phyloP scores from a whole-genome alignment of 352 stramenopile genomes.

The Phytophthora boehmeriae region DNA sequence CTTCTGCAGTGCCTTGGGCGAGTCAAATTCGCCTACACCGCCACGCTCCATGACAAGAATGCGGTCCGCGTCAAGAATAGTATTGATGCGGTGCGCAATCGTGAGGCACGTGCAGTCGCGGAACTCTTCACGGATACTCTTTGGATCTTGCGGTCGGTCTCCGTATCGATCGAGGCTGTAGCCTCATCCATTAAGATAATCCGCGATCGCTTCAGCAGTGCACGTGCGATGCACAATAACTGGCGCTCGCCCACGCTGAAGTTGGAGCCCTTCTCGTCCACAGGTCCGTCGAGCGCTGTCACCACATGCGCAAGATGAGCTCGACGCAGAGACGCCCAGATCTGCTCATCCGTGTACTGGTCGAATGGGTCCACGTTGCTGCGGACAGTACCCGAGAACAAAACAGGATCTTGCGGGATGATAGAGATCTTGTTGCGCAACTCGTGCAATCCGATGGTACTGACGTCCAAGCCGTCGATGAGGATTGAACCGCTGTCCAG shows the following conservation, averaged over 20 bases:
- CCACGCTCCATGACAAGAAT: constrained; percentile 75
- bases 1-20: constrained; percentile 36
- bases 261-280: constrained; percentile 40
- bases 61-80: constrained; percentile 94
- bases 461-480: constrained; percentile 80
- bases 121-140: constrained; percentile 94
- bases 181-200: constrained; percentile 94
- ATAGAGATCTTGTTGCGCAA: constrained; percentile 78
- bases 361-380: constrained; percentile 84
- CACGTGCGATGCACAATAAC: constrained; percentile 76
- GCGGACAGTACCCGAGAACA: constrained; percentile 84
- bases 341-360: constrained; percentile 39
- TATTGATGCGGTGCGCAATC: constrained; percentile 97
- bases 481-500: constrained; percentile 59
- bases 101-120: constrained; percentile 94
- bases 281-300: constrained; percentile 48
- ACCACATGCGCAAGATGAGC: too few species aligned
- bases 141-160: constrained; percentile 80
- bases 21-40: constrained; percentile 52
- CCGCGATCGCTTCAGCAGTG: constrained; percentile 89
- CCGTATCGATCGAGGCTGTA: constrained; percentile 90
- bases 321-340: too few species aligned
- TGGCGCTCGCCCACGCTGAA: constrained; percentile 82
- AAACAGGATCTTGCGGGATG: constrained; percentile 81
- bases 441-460: constrained; percentile 58